Conservation (phyloP, 345 rosid genomes). For the Salix arbutifolia region DNA sequence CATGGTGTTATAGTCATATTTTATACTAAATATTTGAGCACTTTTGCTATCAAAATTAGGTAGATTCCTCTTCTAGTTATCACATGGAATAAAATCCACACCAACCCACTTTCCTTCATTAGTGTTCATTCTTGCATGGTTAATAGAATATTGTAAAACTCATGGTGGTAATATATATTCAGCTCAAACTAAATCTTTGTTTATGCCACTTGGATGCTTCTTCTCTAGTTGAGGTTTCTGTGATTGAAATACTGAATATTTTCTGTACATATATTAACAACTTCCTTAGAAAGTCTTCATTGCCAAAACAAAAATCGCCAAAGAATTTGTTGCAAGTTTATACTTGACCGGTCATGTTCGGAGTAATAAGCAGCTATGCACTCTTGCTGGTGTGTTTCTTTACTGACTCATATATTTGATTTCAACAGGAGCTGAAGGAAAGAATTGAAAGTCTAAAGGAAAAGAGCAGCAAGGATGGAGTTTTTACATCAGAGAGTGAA, state of each 20-base stretch:
- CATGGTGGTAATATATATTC: too few species aligned
- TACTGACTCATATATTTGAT: not conserved
- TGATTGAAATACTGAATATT: not conserved
- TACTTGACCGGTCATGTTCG: not conserved
- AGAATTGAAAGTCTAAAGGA: conserved; percentile 64
- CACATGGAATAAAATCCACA: too few species aligned
- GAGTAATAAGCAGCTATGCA: not conserved
- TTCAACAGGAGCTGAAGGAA: conserved; percentile 70
- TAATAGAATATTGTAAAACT: too few species aligned
- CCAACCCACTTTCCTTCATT: too few species aligned
- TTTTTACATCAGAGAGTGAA: conserved; percentile 54
- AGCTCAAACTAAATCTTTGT: too few species aligned
- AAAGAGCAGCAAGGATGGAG: conserved; percentile 47
- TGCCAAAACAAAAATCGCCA: not conserved
- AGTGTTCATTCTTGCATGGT: too few species aligned
- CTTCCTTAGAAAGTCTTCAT: not conserved
- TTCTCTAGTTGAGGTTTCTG: too few species aligned
- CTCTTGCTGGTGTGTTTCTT: not conserved
- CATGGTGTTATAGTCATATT: too few species aligned
- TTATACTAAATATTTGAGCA: too few species aligned
- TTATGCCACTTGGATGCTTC: too few species aligned
- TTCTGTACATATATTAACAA: not conserved
- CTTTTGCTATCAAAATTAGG: too few species aligned
- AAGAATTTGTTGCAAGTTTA: not conserved
- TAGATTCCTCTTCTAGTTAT: too few species aligned